Base-by-base conservation (phyloP, 345 rosid genomes). In the Bruguiera sexangula region DNA sequence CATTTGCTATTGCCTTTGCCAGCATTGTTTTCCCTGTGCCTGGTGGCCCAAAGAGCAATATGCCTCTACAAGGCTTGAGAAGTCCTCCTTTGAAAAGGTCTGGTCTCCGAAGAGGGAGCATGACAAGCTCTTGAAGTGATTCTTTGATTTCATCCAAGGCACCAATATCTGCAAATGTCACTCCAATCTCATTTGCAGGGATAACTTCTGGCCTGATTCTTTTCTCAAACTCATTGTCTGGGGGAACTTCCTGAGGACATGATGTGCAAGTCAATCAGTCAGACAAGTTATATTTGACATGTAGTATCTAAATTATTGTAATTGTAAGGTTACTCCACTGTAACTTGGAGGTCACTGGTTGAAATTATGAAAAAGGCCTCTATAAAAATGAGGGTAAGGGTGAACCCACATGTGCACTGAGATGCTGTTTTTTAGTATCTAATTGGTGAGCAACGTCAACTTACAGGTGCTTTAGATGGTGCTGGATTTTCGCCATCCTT, bases 1-100 rank as follows among this genome's bases (percentile, higher is more conserved):
- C 99, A 71, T 92, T 96, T 8, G 99, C 99, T 60, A 92, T 92
- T 66, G 99, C 99, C 81, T 96, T 92, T 13, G 99, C 99, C 67
- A 96, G 88, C 99, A 96, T 96, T 79, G 99, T 96, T 83, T 96
- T 96, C 50, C 99, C 99, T 3, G 99, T 96, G 73, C 99, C 99
- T 20, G 99, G 99, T 62, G 99, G 99, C 1, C 99, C 99, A 22
- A 96, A 95, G 8, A 96, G 88, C 73, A 96, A 62, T 69, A 96
- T 96, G 62, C 99, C 99, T 81, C 96, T 84, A 68, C 99, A 96
- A 22, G 99, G 99, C 71, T 95, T 95, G 13, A 95, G 90, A 63
- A 95, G 94, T 37, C 99, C 99, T 0, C 99, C 99, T 51, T 83
- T 87, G 86, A 95, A 95, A 48, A 95, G 97, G 81, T 92, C 96